A percentile compares a stretch with the other conserved stretches of the same genome.
phyloP scores from a whole-genome alignment of 352 stramenopile species.

The Elongisporangium undulatum region DNA sequence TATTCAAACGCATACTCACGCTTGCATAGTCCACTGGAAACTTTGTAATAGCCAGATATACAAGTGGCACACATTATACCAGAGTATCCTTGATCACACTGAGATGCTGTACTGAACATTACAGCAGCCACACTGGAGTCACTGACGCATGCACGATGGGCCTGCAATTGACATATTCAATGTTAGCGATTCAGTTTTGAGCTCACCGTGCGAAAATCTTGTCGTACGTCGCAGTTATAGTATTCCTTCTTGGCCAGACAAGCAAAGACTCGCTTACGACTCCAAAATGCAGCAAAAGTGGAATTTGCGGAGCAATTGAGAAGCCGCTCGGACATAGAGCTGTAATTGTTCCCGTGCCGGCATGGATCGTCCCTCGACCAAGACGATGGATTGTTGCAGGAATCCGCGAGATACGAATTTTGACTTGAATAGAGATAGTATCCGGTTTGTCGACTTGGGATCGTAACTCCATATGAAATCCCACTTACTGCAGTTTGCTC shows the following conservation, averaged over 20 bases:
- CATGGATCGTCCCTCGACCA: slow-evolving; percentile 56
- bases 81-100: slow-evolving; percentile 45
- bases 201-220: not conserved
- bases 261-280: slow-evolving; percentile 48
- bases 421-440: slow-evolving; percentile 45
- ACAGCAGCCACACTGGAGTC: slow-evolving; percentile 3
- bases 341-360: slow-evolving; percentile 17
- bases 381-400: slow-evolving; percentile 27
- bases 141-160: slow-evolving; percentile 20
- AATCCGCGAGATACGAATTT: slow-evolving; percentile 25
- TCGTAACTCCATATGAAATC: slow-evolving; percentile 26
- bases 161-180: slow-evolving; percentile 11
- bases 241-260: slow-evolving; percentile 57
- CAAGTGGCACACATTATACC: slow-evolving; percentile 52
- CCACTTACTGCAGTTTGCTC: slow-evolving; percentile 30
- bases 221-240: slow-evolving; percentile 55
- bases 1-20: slow-evolving; percentile 19
- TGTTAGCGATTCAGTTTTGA: not conserved
- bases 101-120: slow-evolving; percentile 15
- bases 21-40: slow-evolving; percentile 52
- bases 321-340: slow-evolving; percentile 30
- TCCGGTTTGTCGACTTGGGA: slow-evolving; percentile 31
- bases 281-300: slow-evolving; percentile 39
- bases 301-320: slow-evolving; percentile 25
- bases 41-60: slow-evolving; percentile 42